These are phyloP conservation scores for Raffaelea arxii DNA, from an alignment of 2,329 filamentous ascomycete genomes.

Conservation along the genomic window DNA sequence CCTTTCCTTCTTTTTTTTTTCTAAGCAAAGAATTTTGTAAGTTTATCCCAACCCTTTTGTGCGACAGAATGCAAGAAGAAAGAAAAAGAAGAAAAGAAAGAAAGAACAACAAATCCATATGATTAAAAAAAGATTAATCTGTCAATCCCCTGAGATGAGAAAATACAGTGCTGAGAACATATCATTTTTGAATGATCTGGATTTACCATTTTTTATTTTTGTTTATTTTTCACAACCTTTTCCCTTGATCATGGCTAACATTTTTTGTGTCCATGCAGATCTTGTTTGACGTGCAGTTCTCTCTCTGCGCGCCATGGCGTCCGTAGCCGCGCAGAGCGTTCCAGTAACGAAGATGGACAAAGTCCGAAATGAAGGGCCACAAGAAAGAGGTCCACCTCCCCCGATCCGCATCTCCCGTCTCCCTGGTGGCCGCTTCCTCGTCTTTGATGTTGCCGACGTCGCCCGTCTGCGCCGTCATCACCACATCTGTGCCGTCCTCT, in stretches of 20 bases:
- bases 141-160: constrained; percentile 51
- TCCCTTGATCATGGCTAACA: too few relatives aligned
- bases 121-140: constrained; percentile 43
- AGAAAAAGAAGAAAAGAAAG: too few relatives aligned
- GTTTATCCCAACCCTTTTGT: constrained; percentile 4
- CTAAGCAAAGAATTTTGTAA: constrained; percentile 5
- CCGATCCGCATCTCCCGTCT: constrained; percentile 75
- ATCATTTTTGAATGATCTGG: constrained; percentile 10
- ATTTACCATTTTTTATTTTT: constrained; percentile 12
- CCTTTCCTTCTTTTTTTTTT: background rate
- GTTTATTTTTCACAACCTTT: constrained; percentile 1
- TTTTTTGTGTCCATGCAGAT: too few relatives aligned
- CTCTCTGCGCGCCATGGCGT: too few relatives aligned
- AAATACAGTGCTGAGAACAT: constrained; percentile 28
- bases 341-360: too few relatives aligned
- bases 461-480: constrained; percentile 68
- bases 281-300: too few relatives aligned
- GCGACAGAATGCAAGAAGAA: too few relatives aligned
- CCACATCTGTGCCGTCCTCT: constrained; percentile 76
- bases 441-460: constrained; percentile 79
- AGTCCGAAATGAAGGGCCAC: too few relatives aligned
- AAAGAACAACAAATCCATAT: constrained; percentile 21
- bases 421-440: constrained; percentile 69
- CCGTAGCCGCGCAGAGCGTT: too few relatives aligned
- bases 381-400: too few relatives aligned